Base-by-base conservation (phyloP, 495 filamentous ascomycete species). In the Podospora conica region DNA sequence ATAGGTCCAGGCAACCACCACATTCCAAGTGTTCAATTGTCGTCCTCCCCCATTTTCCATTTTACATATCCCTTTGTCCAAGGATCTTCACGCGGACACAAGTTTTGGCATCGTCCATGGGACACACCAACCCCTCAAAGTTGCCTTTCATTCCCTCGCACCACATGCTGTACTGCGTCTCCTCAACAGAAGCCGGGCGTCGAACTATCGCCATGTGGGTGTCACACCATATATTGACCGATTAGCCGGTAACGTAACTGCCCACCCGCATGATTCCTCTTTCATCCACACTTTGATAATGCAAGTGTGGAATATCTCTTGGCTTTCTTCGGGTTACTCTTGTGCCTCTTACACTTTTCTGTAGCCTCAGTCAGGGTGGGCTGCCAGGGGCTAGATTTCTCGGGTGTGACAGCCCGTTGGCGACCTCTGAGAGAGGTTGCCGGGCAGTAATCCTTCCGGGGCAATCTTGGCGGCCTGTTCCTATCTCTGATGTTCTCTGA, bases 141-240 rank as follows among this genome's bases (percentile, higher is more conserved):
- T 15, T 40, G 3, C 31, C 31, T n/a, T n/a, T n/a, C 40, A 15
- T 1, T 48, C 9, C 40, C 40, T 48, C 40, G 40, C 18, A 48
- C 40, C 40, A 48, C 40, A 48, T 48, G 40, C 18, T 48, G 40
- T 48, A 18, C 1, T 48, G 2, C 4, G 40, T n/a, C 40, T 48
- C 40, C n/a, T 18, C 40, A 48, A 29, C 58, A 28, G 25, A 59
- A 59, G 58, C 58, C 58, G 58, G 58, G 58, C 58, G 58, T 59
- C 58, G 58, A 59, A 59, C 20, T n/a, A 59, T 33, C 8, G n/a
- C 25, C 58, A 9, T 7, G 24, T 18, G 58, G 24, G 27, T 59
- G 58, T 11, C 57, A 29, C 58, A 59, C 28, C 25, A 29, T 21
- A n/a, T 48, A 48, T 48, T 48, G 18, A 48, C 6, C 40, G 40